These are phyloP conservation scores for Apophysomyces sp. DNA, from an alignment of 371 early-diverging fungal species.

Conservation along the genomic window DNA sequence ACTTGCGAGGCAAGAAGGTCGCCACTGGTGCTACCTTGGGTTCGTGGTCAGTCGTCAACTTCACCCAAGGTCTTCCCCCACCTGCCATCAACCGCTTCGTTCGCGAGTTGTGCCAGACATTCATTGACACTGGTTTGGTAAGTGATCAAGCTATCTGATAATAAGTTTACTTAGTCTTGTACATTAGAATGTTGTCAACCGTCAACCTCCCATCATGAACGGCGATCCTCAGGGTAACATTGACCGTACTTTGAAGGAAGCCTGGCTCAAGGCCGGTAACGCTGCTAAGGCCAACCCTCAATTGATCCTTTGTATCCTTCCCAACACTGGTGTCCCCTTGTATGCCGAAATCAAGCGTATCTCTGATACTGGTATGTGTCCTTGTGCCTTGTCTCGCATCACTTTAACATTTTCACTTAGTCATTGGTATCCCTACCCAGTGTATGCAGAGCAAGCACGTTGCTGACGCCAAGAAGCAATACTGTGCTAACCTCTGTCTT, in stretches of 20 bases:
- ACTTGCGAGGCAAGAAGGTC: conserved; percentile 84
- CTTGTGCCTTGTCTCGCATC: conserved; percentile 80
- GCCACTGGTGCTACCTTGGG: conserved; percentile 72
- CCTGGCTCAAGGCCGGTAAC: conserved; percentile 71
- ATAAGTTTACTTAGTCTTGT: conserved; percentile 38
- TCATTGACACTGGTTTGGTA: conserved; percentile 66
- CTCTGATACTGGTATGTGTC: conserved; percentile 84
- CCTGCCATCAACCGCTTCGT: conserved; percentile 55
- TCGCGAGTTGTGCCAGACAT: conserved; percentile 54
- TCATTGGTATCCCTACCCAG: conserved; percentile 88
- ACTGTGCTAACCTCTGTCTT: conserved; percentile 71
- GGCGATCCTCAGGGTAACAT: conserved; percentile 70
- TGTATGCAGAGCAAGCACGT: conserved; percentile 83
- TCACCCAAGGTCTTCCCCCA: conserved; percentile 37
- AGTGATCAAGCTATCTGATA: not conserved
- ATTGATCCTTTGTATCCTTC: conserved; percentile 80
- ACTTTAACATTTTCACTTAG: conserved; percentile 63
- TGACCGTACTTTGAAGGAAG: conserved; percentile 66
- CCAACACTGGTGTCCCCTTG: conserved; percentile 80
- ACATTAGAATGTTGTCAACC: conserved; percentile 42
- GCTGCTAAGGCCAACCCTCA: conserved; percentile 74
- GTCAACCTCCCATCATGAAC: conserved; percentile 71
- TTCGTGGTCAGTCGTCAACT: conserved; percentile 84
- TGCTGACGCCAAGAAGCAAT: conserved; percentile 60
- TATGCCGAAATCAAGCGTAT: conserved; percentile 96